phyloP scores from a whole-genome alignment of 768 basidiomycete genomes.

The Kwoniella sp. region DNA sequence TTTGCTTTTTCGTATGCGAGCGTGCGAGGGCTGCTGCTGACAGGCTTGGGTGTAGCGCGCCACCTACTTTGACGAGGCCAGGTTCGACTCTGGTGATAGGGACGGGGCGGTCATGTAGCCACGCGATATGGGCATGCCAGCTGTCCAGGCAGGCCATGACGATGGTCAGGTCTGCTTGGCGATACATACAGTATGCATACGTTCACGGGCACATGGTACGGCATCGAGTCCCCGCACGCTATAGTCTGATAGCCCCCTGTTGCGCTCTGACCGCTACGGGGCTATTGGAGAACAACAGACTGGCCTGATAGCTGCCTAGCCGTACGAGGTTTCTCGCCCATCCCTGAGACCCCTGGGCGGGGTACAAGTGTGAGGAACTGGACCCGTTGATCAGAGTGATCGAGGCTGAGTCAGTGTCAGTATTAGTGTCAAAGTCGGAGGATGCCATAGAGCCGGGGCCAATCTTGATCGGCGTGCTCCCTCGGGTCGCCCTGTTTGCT shows the following conservation, averaged over 20 bases:
- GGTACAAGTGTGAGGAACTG: too few relatives aligned
- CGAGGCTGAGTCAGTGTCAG: neutral
- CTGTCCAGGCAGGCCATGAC: too few relatives aligned
- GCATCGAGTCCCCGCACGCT: too few relatives aligned
- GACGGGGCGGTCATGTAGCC: slow-evolving; percentile 24
- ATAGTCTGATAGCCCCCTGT: too few relatives aligned
- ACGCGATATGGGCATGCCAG: too few relatives aligned
- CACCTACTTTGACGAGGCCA: slow-evolving; percentile 46
- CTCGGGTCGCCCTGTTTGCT: neutral
- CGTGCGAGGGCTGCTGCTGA: slow-evolving; percentile 3
- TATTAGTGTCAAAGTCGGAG: neutral
- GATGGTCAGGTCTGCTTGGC: too few relatives aligned
- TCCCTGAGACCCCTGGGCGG: neutral
- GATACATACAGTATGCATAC: too few relatives aligned
- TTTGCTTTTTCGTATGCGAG: too few relatives aligned
- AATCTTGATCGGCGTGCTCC: slow-evolving; percentile 4
- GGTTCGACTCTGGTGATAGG: slow-evolving; percentile 42
- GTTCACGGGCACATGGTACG: too few relatives aligned
- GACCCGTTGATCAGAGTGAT: neutral
- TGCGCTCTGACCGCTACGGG: slow-evolving; percentile 33
- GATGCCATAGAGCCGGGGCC: neutral
- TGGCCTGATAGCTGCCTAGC: slow-evolving; percentile 33
- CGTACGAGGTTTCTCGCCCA: slow-evolving; percentile 31
- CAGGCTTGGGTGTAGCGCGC: slow-evolving; percentile 36
- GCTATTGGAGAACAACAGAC: slow-evolving; percentile 29